These are phyloP conservation scores for Hymenotorrendiella dingleyae DNA, from an alignment of 2,329 filamentous ascomycete species.

Conservation along the genomic window DNA sequence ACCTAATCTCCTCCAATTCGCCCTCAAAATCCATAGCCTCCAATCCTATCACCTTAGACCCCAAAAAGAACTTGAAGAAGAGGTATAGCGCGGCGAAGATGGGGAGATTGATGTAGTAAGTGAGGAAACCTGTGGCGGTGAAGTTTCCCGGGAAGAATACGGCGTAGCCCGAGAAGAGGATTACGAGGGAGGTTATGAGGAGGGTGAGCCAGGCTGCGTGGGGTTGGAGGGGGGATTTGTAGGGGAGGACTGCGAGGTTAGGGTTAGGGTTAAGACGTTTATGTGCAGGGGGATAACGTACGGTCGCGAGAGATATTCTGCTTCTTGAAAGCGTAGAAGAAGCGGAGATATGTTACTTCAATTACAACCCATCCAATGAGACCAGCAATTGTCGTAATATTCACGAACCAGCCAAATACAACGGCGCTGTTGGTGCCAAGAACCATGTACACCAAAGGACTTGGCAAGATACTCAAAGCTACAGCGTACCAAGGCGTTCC, in stretches of 20 bases:
- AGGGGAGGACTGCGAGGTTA: constrained; percentile 34
- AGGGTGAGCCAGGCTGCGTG: constrained; percentile 53
- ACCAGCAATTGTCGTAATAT: constrained; percentile 43
- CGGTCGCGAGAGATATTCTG: constrained; percentile 41
- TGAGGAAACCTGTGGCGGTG: constrained; percentile 57
- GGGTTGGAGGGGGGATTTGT: constrained; percentile 48
- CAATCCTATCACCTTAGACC: constrained; percentile 29
- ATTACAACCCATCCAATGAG: constrained; percentile 35
- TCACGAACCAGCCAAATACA: constrained; percentile 67
- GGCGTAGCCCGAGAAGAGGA: constrained; percentile 44
- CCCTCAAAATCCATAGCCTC: constrained; percentile 31
- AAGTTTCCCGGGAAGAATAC: constrained; percentile 65
- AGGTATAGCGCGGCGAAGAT: constrained; percentile 55
- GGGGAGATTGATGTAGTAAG: constrained; percentile 58
- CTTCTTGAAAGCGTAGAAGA: constrained; percentile 47
- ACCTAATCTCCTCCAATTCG: constrained; percentile 2
- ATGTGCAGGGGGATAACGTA: neutral
- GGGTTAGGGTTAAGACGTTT: neutral
- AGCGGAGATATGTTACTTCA: constrained; percentile 52
- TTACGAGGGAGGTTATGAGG: constrained; percentile 23
- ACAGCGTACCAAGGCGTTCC: constrained; percentile 52
- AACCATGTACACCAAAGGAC: constrained; percentile 63
- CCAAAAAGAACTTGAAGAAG: constrained; percentile 47
- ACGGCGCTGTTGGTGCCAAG: constrained; percentile 45
- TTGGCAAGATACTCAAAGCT: constrained; percentile 46